A percentile compares a stretch with the other conserved stretches of the same genome.
phyloP scores from a whole-genome alignment of 768 basidiomycete species.

The Porphyrellus cyaneotinctus region DNA sequence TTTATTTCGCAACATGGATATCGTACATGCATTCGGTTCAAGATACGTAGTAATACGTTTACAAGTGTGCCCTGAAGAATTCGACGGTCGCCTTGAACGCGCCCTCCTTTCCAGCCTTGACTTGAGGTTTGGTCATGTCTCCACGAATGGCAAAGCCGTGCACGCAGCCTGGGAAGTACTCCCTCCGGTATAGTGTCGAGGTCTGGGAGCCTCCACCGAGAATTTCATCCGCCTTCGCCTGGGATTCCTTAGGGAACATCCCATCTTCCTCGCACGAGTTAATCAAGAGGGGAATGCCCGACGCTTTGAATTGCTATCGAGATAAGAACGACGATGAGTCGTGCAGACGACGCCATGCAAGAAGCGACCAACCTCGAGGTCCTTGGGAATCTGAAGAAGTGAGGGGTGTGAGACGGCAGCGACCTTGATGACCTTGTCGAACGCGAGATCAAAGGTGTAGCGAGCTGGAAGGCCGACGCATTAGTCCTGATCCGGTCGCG shows the following conservation, averaged over 20 bases:
- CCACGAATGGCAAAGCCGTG: constrained; percentile 59
- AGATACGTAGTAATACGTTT: neutral
- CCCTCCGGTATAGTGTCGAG: constrained; percentile 35
- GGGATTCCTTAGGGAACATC: constrained; percentile 46
- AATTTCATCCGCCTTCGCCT: constrained; percentile 45
- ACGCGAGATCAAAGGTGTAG: constrained; percentile 44
- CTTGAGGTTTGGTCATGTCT: constrained; percentile 43
- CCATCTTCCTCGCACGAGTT: constrained; percentile 57
- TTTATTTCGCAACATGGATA: neutral
- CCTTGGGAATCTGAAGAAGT: constrained; percentile 34
- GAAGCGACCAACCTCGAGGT: constrained; percentile 49
- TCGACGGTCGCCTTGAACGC: constrained; percentile 47
- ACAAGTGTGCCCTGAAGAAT: constrained; percentile 43
- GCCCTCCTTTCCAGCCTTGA: constrained; percentile 62
- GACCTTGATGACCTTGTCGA: constrained; percentile 37
- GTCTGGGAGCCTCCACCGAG: constrained; percentile 45
- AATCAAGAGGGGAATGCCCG: constrained; percentile 60
- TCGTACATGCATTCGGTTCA: neutral
- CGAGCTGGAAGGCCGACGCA: constrained; percentile 21
- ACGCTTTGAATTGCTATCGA: constrained; percentile 44
- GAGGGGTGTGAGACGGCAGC: constrained; percentile 47
- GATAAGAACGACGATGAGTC: neutral
- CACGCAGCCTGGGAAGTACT: constrained; percentile 33
- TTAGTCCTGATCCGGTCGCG: no score
- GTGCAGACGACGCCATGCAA: neutral